Conservation (phyloP, 345 rosid species). For the Anastatica hierochuntica region DNA sequence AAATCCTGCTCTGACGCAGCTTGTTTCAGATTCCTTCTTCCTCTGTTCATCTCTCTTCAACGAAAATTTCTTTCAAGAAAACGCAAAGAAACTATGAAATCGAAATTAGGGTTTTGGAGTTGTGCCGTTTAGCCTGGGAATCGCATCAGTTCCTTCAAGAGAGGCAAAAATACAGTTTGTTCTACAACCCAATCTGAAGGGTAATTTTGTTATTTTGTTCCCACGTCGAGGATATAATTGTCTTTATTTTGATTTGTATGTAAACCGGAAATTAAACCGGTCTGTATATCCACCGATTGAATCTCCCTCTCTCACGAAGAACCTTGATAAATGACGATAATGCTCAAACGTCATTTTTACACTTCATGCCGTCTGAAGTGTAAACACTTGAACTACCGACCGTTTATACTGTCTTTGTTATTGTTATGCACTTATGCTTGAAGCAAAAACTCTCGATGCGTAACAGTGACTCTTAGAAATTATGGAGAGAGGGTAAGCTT, state of each 20-base stretch:
- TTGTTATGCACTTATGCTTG: too few relatives aligned
- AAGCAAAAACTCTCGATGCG: too few relatives aligned
- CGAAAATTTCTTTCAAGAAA: not conserved
- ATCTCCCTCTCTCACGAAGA: too few relatives aligned
- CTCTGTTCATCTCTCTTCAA: conserved; percentile 49
- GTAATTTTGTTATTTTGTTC: not conserved
- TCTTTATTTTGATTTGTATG: not conserved
- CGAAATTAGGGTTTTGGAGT: conserved; percentile 24
- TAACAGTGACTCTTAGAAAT: too few relatives aligned
- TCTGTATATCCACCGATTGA: too few relatives aligned
- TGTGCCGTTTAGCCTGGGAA: conserved; percentile 6
- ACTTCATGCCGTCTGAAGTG: conserved; percentile 9
- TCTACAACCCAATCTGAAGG: not conserved
- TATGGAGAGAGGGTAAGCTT: not conserved
- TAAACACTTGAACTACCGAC: not conserved
- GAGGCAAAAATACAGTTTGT: not conserved
- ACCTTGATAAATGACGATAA: too few relatives aligned
- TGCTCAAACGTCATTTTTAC: conserved; percentile 9
- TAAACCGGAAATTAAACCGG: conserved; percentile 9
- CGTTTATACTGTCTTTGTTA: conserved; percentile 4
- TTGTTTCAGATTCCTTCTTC: conserved; percentile 78
- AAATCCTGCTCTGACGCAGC: conserved; percentile 50
- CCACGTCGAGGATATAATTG: not conserved
- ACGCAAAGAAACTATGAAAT: not conserved
- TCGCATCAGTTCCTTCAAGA: not conserved